Conservation (phyloP, 306 rosid species). For the Astragalus membranaceus region DNA sequence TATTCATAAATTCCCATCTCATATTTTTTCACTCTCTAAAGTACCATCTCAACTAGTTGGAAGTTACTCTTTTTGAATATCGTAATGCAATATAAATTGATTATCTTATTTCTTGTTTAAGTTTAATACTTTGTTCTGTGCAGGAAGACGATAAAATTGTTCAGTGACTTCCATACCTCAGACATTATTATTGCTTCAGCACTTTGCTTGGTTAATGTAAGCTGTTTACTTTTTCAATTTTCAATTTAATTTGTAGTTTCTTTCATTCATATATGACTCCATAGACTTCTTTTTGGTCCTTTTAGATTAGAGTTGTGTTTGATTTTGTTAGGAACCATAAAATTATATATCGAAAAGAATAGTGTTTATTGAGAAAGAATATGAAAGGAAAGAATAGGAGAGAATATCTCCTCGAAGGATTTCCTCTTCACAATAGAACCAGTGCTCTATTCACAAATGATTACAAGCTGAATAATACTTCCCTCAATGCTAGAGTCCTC, state of each 20-base stretch:
- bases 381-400: too few species aligned
- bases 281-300: background rate
- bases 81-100: background rate
- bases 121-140: background rate
- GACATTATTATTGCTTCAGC: slow-evolving; percentile 88
- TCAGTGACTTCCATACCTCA: slow-evolving; percentile 83
- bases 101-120: background rate
- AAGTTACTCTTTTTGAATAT: background rate
- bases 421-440: too few species aligned
- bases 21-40: background rate
- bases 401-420: too few species aligned
- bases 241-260: slow-evolving; percentile 6
- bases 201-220: slow-evolving; percentile 65
- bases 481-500: too few species aligned
- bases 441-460: too few species aligned
- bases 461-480: too few species aligned
- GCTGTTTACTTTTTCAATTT: background rate
- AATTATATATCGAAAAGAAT: too few species aligned
- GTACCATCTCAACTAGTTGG: background rate
- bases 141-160: slow-evolving; percentile 81
- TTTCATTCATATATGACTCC: background rate
- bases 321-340: too few species aligned
- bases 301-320: background rate
- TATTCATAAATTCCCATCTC: background rate
- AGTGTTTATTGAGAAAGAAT: too few species aligned